Percentiles rank a stretch among this genome's conserved stretches.
Conservation (phyloP, 768 basidiomycete species). For the Naganishia vishniacii region DNA sequence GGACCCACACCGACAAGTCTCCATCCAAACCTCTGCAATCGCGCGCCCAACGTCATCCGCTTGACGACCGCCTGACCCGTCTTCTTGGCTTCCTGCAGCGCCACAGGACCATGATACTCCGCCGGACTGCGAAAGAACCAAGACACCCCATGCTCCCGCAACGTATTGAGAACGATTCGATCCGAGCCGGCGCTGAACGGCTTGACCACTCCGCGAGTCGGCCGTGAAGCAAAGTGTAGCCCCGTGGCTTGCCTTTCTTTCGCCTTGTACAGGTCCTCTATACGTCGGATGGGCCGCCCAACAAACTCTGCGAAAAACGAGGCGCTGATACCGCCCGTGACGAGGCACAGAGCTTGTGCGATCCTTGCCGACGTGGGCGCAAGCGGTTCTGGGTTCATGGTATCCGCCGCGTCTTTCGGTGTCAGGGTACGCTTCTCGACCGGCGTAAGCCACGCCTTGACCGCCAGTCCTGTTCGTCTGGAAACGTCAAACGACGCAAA, state of each 20-base stretch:
- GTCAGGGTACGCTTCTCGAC: not conserved
- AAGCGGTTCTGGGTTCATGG: not conserved
- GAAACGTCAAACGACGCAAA: constrained; percentile 47
- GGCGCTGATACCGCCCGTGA: constrained; percentile 41
- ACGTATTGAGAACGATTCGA: constrained; percentile 25
- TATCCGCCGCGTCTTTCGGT: not conserved
- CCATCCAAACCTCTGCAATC: constrained; percentile 38
- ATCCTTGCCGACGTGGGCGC: constrained; percentile 40
- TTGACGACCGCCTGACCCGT: constrained; percentile 16
- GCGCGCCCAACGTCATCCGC: constrained; percentile 7
- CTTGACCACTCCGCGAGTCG: constrained; percentile 12
- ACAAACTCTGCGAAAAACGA: constrained; percentile 39
- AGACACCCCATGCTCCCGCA: constrained; percentile 32
- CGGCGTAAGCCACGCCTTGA: constrained; percentile 34
- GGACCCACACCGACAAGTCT: constrained; percentile 44
- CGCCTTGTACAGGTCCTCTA: constrained; percentile 24
- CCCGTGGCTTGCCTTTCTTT: constrained; percentile 13
- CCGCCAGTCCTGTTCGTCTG: constrained; percentile 36
- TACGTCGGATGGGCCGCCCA: constrained; percentile 38
- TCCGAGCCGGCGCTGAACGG: constrained; percentile 5
- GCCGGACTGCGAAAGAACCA: constrained; percentile 38
- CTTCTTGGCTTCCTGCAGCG: constrained; percentile 6
- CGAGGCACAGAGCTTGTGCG: constrained; percentile 43
- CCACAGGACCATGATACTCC: constrained; percentile 11
- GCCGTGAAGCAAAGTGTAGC: constrained; percentile 16